Conservation (phyloP, 805 yeast genomes). For the Saccharomycopsis sp. region DNA sequence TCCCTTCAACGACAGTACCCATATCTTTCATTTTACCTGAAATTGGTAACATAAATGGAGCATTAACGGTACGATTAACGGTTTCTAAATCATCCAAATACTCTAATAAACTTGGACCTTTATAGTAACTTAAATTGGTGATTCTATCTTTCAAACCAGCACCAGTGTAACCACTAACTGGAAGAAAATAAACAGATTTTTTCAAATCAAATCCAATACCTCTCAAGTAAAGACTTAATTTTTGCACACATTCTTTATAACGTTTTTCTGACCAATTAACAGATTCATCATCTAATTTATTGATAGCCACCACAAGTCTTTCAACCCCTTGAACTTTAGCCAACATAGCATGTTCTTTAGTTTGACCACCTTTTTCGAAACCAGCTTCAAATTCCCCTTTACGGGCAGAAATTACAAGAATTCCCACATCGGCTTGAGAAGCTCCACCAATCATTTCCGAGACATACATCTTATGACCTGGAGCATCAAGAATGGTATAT, state of each 20-base stretch:
- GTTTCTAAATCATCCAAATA: conserved; percentile 76
- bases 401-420: conserved; percentile 94
- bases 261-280: conserved; percentile 94
- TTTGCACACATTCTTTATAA: conserved; percentile 87
- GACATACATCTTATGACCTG: conserved; percentile 98
- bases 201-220: conserved; percentile 81
- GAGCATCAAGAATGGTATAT: conserved; percentile 97
- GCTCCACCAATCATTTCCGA: conserved; percentile 99
- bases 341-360: conserved; percentile 93
- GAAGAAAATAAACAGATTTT: conserved; percentile 86
- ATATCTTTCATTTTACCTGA: conserved; percentile 91
- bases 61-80: conserved; percentile 77
- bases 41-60: conserved; percentile 96
- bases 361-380: conserved; percentile 97
- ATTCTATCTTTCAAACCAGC: conserved; percentile 91
- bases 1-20: conserved; percentile 98
- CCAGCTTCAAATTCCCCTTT: conserved; percentile 99
- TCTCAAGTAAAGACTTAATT: conserved; percentile 66
- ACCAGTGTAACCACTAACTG: conserved; percentile 97
- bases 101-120: conserved; percentile 86
- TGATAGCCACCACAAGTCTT: conserved; percentile 84
- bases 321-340: conserved; percentile 99
- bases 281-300: conserved; percentile 98
- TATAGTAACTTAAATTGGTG: conserved; percentile 74
- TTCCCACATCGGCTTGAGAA: conserved; percentile 98